These are phyloP conservation scores for Sporothrix luriei DNA, from an alignment of 2,329 filamentous ascomycete genomes.

Conservation along the genomic window DNA sequence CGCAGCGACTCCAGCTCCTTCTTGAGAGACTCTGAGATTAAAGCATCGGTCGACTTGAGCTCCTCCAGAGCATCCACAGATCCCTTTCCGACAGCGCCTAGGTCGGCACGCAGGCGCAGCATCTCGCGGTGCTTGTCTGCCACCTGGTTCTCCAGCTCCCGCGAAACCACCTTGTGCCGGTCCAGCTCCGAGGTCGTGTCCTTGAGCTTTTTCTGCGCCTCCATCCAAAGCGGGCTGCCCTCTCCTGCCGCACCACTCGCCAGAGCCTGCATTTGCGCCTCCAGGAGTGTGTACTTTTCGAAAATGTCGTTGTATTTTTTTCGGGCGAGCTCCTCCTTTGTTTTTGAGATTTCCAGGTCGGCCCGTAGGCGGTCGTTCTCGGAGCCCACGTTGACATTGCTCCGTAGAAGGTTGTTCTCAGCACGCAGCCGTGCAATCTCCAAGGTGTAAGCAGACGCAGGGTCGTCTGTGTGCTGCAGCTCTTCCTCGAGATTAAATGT, in stretches of 20 bases:
- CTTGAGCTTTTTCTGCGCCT: constrained; percentile 54
- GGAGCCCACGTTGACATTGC: constrained; percentile 56
- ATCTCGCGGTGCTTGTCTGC: constrained; percentile 60
- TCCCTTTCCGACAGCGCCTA: constrained; percentile 59
- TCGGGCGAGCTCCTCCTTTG: constrained; percentile 56
- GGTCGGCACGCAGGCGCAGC: constrained; percentile 55
- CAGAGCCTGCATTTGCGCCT: constrained; percentile 61
- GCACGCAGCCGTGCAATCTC: constrained; percentile 62
- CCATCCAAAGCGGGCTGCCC: constrained; percentile 53
- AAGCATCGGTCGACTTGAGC: constrained; percentile 61
- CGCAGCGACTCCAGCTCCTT: constrained; percentile 60
- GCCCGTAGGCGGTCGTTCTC: constrained; percentile 58
- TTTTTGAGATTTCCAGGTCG: constrained; percentile 59
- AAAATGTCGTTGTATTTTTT: constrained; percentile 59
- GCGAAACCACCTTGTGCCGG: constrained; percentile 48
- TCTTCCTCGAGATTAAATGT: constrained; percentile 62
- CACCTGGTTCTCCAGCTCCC: constrained; percentile 53
- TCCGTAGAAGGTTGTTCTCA: constrained; percentile 62
- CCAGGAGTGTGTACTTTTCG: constrained; percentile 59
- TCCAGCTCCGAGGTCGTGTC: constrained; percentile 53
- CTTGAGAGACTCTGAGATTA: constrained; percentile 61
- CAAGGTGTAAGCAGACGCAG: constrained; percentile 49
- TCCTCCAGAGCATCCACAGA: constrained; percentile 58
- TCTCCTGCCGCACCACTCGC: constrained; percentile 55
- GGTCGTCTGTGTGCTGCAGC: constrained; percentile 53